Evolutionary conservation across 306 rosid genomes (phyloP), one percentile per base, ranked within the genome.

Genomic region (Cicer bijugum): DNA sequence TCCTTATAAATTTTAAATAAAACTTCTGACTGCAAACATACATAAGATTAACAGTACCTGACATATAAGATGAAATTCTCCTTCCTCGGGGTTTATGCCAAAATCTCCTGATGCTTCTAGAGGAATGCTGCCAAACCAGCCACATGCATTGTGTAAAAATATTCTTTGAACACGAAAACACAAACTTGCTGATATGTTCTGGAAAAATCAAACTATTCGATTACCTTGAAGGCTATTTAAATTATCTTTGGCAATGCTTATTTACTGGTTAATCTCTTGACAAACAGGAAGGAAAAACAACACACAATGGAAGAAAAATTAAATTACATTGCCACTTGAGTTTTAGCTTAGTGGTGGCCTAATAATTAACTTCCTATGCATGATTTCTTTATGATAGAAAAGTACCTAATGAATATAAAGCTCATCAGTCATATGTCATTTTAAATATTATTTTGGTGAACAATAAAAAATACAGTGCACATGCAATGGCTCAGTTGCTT

Each of bases 61-160:
- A 81, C 94, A 94, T 96, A 89, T 88, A 55, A 94, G 86, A 88
- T 91, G 92, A 82, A 89, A 89, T 80, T 94, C 96, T 75, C 98
- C 98, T 79, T 94, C 92, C 64, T 89, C 98, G 0, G 98, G 98
- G 82, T 94, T 78, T 80, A 94, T 91, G 65, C 98, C 98, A 78
- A 89, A 94, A 82, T 94, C 97, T 73, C 98, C 98, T 61, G 98
- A 91, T 60, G 91, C 95, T 86, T 94, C 98, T 45, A 94, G 61
- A 78, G 98, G 96, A 82, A 89, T 85, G 71, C 85, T 84, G 63
- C 98, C 98, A 83, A 91, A 94, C 89, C 89, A 89, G 77, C 98
- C 98, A 82, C 85, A 86, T 76, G 92, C 89, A 82, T 91, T 91
- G 78, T 94, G 97, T 75, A 94, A 75, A 79, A 89, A 91, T 86